A percentile compares a stretch with the other conserved stretches of the same genome.
Conservation (phyloP, 2,329 filamentous ascomycete genomes). For the Hymenotorrendiella dingleyae region DNA sequence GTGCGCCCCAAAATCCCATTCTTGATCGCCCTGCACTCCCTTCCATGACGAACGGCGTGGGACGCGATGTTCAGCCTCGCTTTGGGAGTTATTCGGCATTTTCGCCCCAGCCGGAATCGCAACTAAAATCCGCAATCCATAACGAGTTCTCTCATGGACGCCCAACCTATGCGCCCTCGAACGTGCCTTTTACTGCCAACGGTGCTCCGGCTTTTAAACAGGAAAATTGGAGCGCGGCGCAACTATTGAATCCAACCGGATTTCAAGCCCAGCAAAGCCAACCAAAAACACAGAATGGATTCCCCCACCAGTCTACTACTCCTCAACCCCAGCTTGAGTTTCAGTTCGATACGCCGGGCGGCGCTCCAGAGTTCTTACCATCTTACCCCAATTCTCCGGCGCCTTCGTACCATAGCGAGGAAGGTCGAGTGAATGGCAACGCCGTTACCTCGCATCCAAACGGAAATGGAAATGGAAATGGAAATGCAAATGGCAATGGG, state of each 20-base stretch:
- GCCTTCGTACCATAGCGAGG: background rate
- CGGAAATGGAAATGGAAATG: conserved; percentile 17
- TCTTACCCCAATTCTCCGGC: conserved; percentile 4
- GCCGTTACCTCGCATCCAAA: too few species aligned
- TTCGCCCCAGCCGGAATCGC: background rate
- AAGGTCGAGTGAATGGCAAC: conserved; percentile 6
- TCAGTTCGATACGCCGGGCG: conserved; percentile 28
- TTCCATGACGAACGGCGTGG: conserved; percentile 5
- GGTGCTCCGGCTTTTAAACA: conserved; percentile 13
- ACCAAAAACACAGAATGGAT: conserved; percentile 12
- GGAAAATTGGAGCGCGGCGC: conserved; percentile 35
- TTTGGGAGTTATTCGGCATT: background rate
- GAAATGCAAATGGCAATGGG: conserved; percentile 16
- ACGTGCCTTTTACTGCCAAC: conserved; percentile 16
- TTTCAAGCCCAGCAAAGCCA: conserved; percentile 21
- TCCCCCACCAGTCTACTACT: conserved; percentile 10
- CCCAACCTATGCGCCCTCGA: too few species aligned
- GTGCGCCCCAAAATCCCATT: too few species aligned
- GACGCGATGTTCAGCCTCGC: conserved; percentile 16
- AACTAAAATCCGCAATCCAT: too few species aligned
- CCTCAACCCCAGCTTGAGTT: conserved; percentile 21
- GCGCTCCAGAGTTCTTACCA: conserved; percentile 9
- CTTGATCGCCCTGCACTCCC: too few species aligned
- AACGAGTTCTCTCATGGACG: too few species aligned
- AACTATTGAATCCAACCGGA: conserved; percentile 38